phyloP scores from a whole-genome alignment of 148 eudicot genomes.

The Heliosperma pusillum region DNA sequence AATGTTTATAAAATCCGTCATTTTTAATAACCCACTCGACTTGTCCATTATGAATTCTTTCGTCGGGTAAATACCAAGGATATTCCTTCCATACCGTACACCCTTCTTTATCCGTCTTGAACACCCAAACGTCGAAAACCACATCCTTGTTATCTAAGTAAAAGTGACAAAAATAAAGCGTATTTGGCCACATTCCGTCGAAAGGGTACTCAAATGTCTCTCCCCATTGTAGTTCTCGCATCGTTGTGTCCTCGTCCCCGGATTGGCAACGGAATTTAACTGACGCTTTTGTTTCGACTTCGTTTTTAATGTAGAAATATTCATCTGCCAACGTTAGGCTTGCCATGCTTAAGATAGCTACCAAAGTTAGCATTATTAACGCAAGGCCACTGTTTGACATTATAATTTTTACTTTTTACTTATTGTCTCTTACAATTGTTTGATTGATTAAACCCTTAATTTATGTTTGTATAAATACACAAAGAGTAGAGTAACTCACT shows the following conservation, averaged over 20 bases:
- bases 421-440: too few relatives aligned
- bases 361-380: neutral
- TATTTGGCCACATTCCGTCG: neutral
- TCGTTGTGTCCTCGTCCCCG: neutral
- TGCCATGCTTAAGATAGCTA: neutral
- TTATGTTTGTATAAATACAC: too few relatives aligned
- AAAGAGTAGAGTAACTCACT: too few relatives aligned
- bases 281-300: neutral
- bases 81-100: neutral
- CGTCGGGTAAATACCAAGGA: conserved; percentile 10
- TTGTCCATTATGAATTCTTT: conserved; percentile 5
- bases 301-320: conserved; percentile 3
- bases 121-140: conserved; percentile 8
- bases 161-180: conserved; percentile 16
- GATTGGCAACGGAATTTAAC: conserved; percentile 3
- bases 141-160: conserved; percentile 10
- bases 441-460: too few relatives aligned
- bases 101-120: conserved; percentile 9
- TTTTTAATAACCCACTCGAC: conserved; percentile 8
- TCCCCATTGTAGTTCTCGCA: neutral
- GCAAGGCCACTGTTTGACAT: neutral
- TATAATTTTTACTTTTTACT: too few relatives aligned
- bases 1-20: conserved; percentile 13
- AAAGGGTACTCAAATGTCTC: neutral
- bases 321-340: neutral